A percentile compares a stretch with the other conserved stretches of the same genome.
These are phyloP conservation scores for Moesziomyces globuligerus DNA, from an alignment of 1,284 basidiomycete species.

Conservation along the genomic window DNA sequence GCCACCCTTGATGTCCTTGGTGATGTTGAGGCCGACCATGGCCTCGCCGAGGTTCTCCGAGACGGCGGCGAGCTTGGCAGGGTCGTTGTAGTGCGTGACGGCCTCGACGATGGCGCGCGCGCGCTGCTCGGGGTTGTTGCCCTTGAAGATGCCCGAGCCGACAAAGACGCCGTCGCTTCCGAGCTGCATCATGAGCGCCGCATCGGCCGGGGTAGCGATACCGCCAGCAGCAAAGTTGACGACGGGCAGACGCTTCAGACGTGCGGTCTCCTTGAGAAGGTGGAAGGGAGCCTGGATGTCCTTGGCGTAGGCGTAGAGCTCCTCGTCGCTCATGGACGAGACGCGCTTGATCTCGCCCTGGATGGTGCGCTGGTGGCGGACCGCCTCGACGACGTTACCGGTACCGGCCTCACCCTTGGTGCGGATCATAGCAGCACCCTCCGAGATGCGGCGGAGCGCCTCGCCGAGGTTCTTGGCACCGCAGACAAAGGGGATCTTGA, in stretches of 20 bases:
- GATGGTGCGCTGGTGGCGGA: constrained; percentile 87
- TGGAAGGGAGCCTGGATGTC: constrained; percentile 93
- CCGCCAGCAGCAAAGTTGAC: constrained; percentile 82
- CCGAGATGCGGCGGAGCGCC: constrained; percentile 93
- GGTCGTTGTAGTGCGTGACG: constrained; percentile 82
- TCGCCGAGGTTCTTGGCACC: constrained; percentile 77
- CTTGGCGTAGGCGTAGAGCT: constrained; percentile 93
- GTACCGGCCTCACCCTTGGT: constrained; percentile 81
- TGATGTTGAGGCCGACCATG: constrained; percentile 90
- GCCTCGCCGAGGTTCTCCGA: constrained; percentile 88
- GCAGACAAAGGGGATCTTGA: constrained; percentile 75
- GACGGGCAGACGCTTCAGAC: constrained; percentile 91
- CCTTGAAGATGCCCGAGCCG: constrained; percentile 70
- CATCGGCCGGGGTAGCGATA: constrained; percentile 95
- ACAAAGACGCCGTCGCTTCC: constrained; percentile 87
- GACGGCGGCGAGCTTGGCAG: constrained; percentile 72
- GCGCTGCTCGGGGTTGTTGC: constrained; percentile 90
- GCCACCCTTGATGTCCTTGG: constrained; percentile 65
- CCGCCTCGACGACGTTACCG: constrained; percentile 92
- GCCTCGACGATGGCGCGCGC: constrained; percentile 98
- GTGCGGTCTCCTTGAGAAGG: constrained; percentile 93
- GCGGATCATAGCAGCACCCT: constrained; percentile 75
- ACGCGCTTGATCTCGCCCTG: constrained; percentile 86
- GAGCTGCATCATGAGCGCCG: constrained; percentile 99
- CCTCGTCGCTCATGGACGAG: constrained; percentile 85